These are phyloP conservation scores for Parietaria judaica DNA, from an alignment of 306 rosid genomes.

Conservation along the genomic window DNA sequence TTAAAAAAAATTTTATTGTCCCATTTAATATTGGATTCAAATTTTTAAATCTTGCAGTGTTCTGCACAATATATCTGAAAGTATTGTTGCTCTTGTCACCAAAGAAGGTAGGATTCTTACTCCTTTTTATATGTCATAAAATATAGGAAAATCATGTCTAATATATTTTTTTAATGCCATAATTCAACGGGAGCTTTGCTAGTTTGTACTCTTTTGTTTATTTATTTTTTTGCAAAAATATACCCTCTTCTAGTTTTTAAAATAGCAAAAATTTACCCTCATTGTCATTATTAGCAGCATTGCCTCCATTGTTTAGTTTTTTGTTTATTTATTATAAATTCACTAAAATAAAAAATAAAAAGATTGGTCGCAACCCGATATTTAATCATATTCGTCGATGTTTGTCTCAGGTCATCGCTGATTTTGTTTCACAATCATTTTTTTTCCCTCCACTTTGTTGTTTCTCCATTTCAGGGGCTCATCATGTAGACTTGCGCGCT, in stretches of 20 bases:
- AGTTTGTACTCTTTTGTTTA: too few species aligned
- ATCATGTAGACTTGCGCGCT: constrained; percentile 74
- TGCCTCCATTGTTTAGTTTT: too few species aligned
- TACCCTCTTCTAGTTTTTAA: too few species aligned
- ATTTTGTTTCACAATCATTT: background rate
- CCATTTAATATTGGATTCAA: constrained; percentile 4
- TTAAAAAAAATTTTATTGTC: background rate
- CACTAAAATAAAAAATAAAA: too few species aligned
- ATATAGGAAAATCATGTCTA: too few species aligned
- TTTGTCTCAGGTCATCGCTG: background rate
- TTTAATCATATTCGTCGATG: too few species aligned
- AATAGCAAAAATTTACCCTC: too few species aligned
- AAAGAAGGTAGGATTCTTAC: constrained; percentile 52
- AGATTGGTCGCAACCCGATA: too few species aligned
- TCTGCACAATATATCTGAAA: constrained; percentile 60
- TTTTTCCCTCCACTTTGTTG: background rate
- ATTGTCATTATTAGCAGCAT: too few species aligned
- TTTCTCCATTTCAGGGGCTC: constrained; percentile 46
- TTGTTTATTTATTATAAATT: too few species aligned
- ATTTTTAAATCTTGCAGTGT: constrained; percentile 47
- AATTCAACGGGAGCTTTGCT: too few species aligned
- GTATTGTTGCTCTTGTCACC: constrained; percentile 57
- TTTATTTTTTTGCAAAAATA: too few species aligned
- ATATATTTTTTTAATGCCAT: background rate
- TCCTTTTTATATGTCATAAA: background rate